A percentile compares a stretch with the other conserved stretches of the same genome.
Evolutionary conservation across 2,329 filamentous ascomycete species (phyloP).

Genomic region (Xenoacremonium recifei): DNA sequence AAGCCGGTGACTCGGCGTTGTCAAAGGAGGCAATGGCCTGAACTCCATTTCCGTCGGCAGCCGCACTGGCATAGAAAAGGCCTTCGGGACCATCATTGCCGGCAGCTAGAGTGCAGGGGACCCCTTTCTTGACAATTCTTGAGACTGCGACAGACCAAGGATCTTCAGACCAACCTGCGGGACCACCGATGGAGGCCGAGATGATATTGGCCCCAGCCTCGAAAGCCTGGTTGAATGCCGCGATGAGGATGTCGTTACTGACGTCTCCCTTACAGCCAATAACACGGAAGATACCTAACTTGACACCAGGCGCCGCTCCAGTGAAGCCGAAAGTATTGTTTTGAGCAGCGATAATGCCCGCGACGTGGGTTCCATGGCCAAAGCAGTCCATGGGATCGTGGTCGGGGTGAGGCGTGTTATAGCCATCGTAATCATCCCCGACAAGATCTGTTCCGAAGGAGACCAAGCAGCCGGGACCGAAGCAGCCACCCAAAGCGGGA

Average conservation of each 20-base stretch:
- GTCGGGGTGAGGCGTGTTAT: constrained; percentile 42
- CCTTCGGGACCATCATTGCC: constrained; percentile 48
- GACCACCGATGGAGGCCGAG: constrained; percentile 52
- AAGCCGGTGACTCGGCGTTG: constrained; percentile 40
- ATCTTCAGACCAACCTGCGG: constrained; percentile 52
- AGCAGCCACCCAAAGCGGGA: constrained; percentile 62
- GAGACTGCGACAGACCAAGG: constrained; percentile 49
- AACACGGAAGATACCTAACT: constrained; percentile 55
- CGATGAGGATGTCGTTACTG: constrained; percentile 57
- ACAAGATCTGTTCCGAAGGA: constrained; percentile 57
- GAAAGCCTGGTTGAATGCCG: constrained; percentile 58
- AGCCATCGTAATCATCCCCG: constrained; percentile 50
- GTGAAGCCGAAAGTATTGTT: constrained; percentile 51
- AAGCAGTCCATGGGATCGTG: constrained; percentile 53
- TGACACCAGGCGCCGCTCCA: constrained; percentile 56
- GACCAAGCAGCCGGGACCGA: constrained; percentile 58
- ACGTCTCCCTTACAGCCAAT: constrained; percentile 54
- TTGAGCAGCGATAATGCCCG: constrained; percentile 62
- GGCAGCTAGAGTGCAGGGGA: constrained; percentile 52
- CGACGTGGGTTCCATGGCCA: constrained; percentile 62
- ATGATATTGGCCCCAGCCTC: constrained; percentile 60
- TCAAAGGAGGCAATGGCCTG: constrained; percentile 51
- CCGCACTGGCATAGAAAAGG: constrained; percentile 49
- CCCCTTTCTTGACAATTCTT: constrained; percentile 52
- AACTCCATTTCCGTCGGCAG: constrained; percentile 46